Evolutionary conservation across 2,329 filamentous ascomycete genomes (phyloP).

Genomic region (Penicillium concentricum): DNA sequence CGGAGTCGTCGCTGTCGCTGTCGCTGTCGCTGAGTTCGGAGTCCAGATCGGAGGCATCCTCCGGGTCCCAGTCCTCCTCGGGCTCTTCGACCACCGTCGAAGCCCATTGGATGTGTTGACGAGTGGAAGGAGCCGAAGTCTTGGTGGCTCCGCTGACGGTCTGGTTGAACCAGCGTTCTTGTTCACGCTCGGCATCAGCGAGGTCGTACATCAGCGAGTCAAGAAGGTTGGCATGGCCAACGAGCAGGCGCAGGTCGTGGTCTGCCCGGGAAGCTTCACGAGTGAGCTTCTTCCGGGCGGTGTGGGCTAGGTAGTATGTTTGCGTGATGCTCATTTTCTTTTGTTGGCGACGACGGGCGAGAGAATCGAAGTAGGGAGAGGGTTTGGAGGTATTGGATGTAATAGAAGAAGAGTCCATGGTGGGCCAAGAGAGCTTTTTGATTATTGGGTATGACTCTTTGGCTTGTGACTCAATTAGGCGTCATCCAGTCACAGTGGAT

Average conservation of each 20-base stretch:
- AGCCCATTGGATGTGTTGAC: constrained; percentile 83
- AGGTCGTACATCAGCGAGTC: constrained; percentile 91
- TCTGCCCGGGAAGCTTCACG: constrained; percentile 85
- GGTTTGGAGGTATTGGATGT: constrained; percentile 27
- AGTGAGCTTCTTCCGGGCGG: constrained; percentile 93
- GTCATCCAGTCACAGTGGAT: constrained; percentile 28
- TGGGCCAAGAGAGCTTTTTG: constrained; percentile 25
- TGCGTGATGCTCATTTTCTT: constrained; percentile 97
- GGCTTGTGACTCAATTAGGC: constrained; percentile 31
- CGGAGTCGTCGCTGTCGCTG: constrained; percentile 49
- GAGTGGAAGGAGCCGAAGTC: constrained; percentile 40
- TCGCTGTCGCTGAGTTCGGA: constrained; percentile 49
- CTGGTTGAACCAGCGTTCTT: constrained; percentile 97
- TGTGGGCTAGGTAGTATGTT: constrained; percentile 97
- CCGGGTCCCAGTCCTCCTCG: constrained; percentile 61
- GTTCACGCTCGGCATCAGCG: constrained; percentile 88
- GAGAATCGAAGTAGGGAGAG: constrained; percentile 43
- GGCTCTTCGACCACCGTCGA: constrained; percentile 72
- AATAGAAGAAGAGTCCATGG: constrained; percentile 24
- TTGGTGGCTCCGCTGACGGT: constrained; percentile 75
- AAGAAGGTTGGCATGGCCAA: constrained; percentile 97
- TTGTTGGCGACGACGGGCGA: constrained; percentile 49
- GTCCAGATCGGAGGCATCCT: constrained; percentile 61
- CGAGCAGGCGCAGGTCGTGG: constrained; percentile 91
- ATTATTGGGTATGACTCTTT: constrained; percentile 30